Conservation (phyloP, 768 basidiomycete species). For the Myochromella boudieri region DNA sequence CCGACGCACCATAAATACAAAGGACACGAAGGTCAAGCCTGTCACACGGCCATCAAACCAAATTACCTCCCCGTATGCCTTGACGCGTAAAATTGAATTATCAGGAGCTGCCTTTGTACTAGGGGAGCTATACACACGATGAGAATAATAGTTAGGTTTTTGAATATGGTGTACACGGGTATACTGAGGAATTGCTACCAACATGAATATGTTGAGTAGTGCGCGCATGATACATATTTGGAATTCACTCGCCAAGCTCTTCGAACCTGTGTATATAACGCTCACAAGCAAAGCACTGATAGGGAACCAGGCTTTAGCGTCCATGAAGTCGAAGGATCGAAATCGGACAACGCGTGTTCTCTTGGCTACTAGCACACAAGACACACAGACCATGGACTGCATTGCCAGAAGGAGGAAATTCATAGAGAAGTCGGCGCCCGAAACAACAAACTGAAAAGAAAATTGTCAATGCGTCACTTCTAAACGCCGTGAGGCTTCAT, state of each 20-base stretch:
- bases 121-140: constrained; percentile 58
- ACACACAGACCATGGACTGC: constrained; percentile 85
- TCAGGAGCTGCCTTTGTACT: neutral
- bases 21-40: constrained; percentile 82
- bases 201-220: neutral
- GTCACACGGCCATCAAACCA: constrained; percentile 95
- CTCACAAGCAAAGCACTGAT: constrained; percentile 89
- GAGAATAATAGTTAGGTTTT: constrained; percentile 98
- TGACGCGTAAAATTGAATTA: constrained; percentile 6
- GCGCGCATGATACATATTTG: constrained; percentile 11
- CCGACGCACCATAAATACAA: constrained; percentile 80
- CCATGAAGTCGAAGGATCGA: constrained; percentile 75
- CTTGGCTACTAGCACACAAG: constrained; percentile 75
- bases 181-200: constrained; percentile 93
- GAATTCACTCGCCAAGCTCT: constrained; percentile 76
- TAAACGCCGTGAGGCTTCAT: constrained; percentile 19
- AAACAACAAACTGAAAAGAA: constrained; percentile 80
- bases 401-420: constrained; percentile 92
- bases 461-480: neutral
- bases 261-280: constrained; percentile 98
- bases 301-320: constrained; percentile 93
- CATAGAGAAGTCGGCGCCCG: constrained; percentile 92
- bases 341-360: constrained; percentile 78
- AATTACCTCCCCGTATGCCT: constrained; percentile 97
- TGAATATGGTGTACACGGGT: constrained; percentile 99